Conservation (phyloP, 768 basidiomycete species). For the Lentinula lateritia region DNA sequence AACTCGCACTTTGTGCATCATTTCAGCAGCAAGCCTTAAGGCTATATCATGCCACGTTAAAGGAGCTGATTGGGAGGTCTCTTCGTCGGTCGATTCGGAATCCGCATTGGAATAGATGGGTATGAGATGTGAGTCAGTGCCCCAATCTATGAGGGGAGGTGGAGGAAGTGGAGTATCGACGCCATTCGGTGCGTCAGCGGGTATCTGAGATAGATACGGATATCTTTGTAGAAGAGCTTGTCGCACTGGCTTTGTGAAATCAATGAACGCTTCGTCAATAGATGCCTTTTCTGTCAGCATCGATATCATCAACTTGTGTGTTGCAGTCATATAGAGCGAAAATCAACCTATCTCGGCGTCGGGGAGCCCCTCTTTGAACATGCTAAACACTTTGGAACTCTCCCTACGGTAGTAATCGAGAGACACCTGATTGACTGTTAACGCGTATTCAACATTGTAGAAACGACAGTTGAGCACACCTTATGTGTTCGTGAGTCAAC, state of each 20-base stretch:
- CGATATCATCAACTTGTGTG: background rate
- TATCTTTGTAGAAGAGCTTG: conserved; percentile 67
- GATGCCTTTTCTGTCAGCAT: conserved; percentile 79
- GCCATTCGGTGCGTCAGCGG: conserved; percentile 61
- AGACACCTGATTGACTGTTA: conserved; percentile 55
- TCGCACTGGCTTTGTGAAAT: conserved; percentile 80
- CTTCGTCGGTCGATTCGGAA: conserved; percentile 10
- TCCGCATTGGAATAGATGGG: conserved; percentile 38
- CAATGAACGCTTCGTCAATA: conserved; percentile 96
- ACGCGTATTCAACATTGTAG: background rate
- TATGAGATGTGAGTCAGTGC: conserved; percentile 53
- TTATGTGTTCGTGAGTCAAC: conserved; percentile 90
- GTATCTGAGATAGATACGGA: conserved; percentile 70
- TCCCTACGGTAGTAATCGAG: conserved; percentile 91
- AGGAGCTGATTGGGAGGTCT: conserved; percentile 21
- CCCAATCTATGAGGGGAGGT: conserved; percentile 63
- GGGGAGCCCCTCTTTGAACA: conserved; percentile 78
- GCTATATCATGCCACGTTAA: conserved; percentile 88
- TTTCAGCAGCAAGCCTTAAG: conserved; percentile 79
- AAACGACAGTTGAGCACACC: conserved; percentile 32
- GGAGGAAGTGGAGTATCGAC: conserved; percentile 74
- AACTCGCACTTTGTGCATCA: conserved; percentile 71
- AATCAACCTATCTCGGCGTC: conserved; percentile 74
- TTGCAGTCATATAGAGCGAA: background rate
- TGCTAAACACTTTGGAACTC: conserved; percentile 75